Evolutionary conservation across 1,139 yeast genomes (phyloP), one percentile per base, ranked within the genome.

Genomic region (Yamadazyma jaroonii): DNA sequence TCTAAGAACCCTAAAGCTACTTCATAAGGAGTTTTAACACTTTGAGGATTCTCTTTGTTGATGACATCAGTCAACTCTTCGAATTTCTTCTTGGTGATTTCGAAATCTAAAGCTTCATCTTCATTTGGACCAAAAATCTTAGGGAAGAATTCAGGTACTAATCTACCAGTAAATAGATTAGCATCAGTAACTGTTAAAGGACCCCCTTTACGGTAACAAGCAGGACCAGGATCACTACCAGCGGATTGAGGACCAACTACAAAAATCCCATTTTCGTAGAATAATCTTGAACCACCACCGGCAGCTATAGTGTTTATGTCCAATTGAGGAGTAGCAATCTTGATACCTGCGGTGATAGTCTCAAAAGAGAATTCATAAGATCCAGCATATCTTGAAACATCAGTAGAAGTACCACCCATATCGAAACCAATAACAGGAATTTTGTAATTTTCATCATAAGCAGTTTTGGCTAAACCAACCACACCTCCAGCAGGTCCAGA

Each of bases 401-500:
- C 81, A 0, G 81, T 76, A 2, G 80, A 74, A 4, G 81, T 76
- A 24, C 81, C 81, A 20, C 81, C 81, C 81, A 76, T 76, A 54
- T 76, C 81, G 46, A 77, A 77, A 0, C 81, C 81, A 27, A 76
- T 64, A 13, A 73, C 64, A 0, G 81, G 79, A 14, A 62, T 43
- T 3, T 58, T 54, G 35, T 64, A 59, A 9, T 60, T 52, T 1
- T 58, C 52, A 46, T 74, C 70, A 45, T 60, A 75, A 9, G 77
- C 64, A 0, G 81, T 76, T 37, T 61, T 60, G 1, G 79, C 75
- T 37, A 69, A 70, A 8, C 81, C 81, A 9, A 76, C 80, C 9
- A 77, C 81, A 20, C 81, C 81, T 23, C 82, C 81, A 24, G 81
- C 81, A 11, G 81, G 81, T 4, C 81, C 81, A 2, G 79, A 72